A percentile compares a stretch with the other conserved stretches of the same genome.
Evolutionary conservation across 2,329 filamentous ascomycete genomes (phyloP).

Genomic region (Sarocladium oryzae): DNA sequence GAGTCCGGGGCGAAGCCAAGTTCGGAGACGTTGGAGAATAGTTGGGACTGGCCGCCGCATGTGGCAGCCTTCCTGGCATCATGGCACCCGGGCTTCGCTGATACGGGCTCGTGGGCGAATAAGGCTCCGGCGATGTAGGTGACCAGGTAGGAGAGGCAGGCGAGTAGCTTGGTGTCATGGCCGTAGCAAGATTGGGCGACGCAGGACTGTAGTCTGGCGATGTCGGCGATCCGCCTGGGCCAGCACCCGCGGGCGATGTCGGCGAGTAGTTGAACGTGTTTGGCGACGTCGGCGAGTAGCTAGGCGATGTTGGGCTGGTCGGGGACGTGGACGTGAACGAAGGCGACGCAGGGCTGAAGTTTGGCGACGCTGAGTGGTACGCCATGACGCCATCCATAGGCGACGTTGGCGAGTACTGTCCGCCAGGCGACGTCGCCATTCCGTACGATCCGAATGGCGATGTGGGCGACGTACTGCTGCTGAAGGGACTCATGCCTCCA

Average conservation of each 20-base stretch:
- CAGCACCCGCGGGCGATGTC: constrained; percentile 68
- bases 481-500: constrained; percentile 69
- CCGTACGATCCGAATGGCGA: constrained; percentile 56
- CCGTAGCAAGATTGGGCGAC: constrained; percentile 40
- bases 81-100: neutral
- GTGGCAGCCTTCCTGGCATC: neutral
- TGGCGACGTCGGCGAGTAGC: constrained; percentile 57
- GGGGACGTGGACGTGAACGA: constrained; percentile 59
- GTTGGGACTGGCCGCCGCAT: constrained; percentile 57
- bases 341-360: constrained; percentile 57
- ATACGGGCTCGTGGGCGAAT: constrained; percentile 57
- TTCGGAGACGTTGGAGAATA: constrained; percentile 58
- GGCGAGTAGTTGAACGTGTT: constrained; percentile 52
- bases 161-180: constrained; percentile 55
- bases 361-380: constrained; percentile 49
- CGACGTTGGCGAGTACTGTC: constrained; percentile 46
- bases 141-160: constrained; percentile 66
- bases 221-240: constrained; percentile 62
- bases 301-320: constrained; percentile 60
- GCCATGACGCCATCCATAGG: constrained; percentile 45
- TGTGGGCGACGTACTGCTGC: constrained; percentile 50
- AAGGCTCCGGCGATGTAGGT: constrained; percentile 47
- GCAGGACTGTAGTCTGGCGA: constrained; percentile 65
- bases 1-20: constrained; percentile 33
- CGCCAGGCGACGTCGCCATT: constrained; percentile 25